Percentiles rank a stretch among this genome's conserved stretches.
Evolutionary conservation across 768 basidiomycete species (phyloP).

Genomic region (Hemileccinum rubropunctum): DNA sequence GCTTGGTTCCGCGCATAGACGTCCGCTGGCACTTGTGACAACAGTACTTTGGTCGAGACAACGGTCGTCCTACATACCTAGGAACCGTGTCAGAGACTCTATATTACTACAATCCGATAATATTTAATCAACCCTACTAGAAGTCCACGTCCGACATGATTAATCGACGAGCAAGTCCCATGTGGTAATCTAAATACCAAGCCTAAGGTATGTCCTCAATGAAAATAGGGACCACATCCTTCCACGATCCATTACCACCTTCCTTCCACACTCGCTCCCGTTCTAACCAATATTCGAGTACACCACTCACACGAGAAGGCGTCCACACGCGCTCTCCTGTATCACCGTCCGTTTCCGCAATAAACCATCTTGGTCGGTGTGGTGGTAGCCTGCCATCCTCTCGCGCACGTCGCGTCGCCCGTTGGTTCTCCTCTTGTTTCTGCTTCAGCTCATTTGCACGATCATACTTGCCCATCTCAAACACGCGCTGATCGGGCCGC

Average conservation of each 20-base stretch:
- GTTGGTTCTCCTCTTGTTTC: slow-evolving; percentile 80
- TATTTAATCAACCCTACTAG: too few relatives aligned
- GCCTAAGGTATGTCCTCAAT: slow-evolving; percentile 50
- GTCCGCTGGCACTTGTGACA: too few relatives aligned
- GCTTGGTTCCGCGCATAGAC: too few relatives aligned
- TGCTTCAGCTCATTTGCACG: slow-evolving; percentile 78
- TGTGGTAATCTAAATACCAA: neutral
- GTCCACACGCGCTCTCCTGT: slow-evolving; percentile 89
- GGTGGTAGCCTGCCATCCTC: slow-evolving; percentile 71
- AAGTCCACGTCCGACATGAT: too few relatives aligned
- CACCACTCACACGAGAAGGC: slow-evolving; percentile 51
- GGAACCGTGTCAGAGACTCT: too few relatives aligned
- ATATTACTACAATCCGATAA: too few relatives aligned
- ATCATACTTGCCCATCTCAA: slow-evolving; percentile 86
- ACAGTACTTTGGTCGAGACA: too few relatives aligned
- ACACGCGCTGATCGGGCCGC: slow-evolving; percentile 91
- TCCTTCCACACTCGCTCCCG: slow-evolving; percentile 60
- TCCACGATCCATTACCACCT: slow-evolving; percentile 45
- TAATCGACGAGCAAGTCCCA: neutral
- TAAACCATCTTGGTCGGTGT: slow-evolving; percentile 88
- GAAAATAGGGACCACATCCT: slow-evolving; percentile 78
- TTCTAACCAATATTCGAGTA: slow-evolving; percentile 82
- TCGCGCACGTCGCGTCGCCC: slow-evolving; percentile 61
- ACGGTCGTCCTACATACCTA: too few relatives aligned
- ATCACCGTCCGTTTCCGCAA: slow-evolving; percentile 77